phyloP scores from a whole-genome alignment of 495 filamentous ascomycete genomes.

The Neurospora intermedia region DNA sequence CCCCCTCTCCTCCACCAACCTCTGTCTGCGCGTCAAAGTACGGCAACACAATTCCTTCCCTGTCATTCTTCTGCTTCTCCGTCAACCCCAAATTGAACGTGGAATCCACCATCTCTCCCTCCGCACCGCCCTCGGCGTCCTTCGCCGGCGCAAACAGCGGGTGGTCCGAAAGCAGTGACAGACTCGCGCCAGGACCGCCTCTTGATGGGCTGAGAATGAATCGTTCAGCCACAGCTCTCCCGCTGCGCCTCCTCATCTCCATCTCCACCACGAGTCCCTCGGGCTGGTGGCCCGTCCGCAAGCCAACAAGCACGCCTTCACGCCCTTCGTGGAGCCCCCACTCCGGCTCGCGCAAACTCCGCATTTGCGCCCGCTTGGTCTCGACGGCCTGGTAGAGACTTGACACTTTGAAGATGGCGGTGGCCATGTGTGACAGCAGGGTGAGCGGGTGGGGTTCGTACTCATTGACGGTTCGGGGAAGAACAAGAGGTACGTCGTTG shows the following conservation, averaged over 20 bases:
- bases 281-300: conserved; percentile 17
- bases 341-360: conserved; percentile 56
- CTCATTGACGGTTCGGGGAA: conserved; percentile 20
- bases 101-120: conserved; percentile 43
- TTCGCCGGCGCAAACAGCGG: conserved; percentile 48
- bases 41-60: conserved; percentile 82
- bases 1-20: conserved; percentile 65
- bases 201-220: conserved; percentile 49
- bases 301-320: conserved; percentile 62
- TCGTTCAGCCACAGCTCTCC: conserved; percentile 63
- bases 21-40: conserved; percentile 91
- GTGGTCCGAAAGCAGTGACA: conserved; percentile 73
- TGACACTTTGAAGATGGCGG: conserved; percentile 34
- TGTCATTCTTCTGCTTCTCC: conserved; percentile 73
- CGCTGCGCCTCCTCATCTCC: conserved; percentile 73
- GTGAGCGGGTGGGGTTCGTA: conserved; percentile 66
- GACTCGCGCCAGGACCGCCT: conserved; percentile 24
- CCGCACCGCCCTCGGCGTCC: conserved; percentile 23
- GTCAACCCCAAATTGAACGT: conserved; percentile 84
- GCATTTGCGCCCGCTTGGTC: conserved; percentile 54
- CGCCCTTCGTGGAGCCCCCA: conserved; percentile 66
- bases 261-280: conserved; percentile 65
- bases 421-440: conserved; percentile 37
- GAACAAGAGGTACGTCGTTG: conserved; percentile 44
- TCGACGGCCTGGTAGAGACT: conserved; percentile 61